Percentiles rank a stretch among this genome's conserved stretches.
Conservation (phyloP, 2,329 filamentous ascomycete genomes). For the Aspergillus pseudotamarii region DNA sequence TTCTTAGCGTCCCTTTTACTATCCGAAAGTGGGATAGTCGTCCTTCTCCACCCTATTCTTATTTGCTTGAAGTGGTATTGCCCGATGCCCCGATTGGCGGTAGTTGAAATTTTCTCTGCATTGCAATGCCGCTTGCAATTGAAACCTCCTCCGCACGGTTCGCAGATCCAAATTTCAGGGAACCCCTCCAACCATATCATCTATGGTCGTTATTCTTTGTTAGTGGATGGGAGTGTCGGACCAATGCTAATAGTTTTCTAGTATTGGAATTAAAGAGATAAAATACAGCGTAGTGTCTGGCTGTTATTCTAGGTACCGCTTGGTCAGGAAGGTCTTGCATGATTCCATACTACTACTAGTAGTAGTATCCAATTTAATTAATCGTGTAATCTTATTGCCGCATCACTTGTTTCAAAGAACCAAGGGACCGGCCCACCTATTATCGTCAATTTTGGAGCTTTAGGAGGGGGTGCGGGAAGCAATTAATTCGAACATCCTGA, state of each 20-base stretch:
- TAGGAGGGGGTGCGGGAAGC: not conserved
- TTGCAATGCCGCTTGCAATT: conserved; percentile 15
- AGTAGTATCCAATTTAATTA: not conserved
- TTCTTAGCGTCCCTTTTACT: not conserved
- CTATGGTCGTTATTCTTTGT: not conserved
- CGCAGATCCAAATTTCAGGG: conserved; percentile 32
- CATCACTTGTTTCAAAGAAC: not conserved
- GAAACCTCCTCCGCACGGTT: conserved; percentile 24
- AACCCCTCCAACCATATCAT: not conserved
- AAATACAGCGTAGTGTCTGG: not conserved
- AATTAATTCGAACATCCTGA: not conserved
- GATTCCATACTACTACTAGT: not conserved
- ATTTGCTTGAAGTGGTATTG: conserved; percentile 9
- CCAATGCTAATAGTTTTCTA: not conserved
- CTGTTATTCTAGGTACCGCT: not conserved
- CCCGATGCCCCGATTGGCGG: conserved; percentile 6
- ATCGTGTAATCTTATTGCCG: not conserved
- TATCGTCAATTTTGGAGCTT: not conserved
- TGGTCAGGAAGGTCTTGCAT: not conserved
- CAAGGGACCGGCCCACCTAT: not conserved
- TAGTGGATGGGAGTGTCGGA: not conserved
- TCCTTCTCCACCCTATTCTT: conserved; percentile 1
- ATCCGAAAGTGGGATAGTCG: not conserved
- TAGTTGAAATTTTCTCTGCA: not conserved
- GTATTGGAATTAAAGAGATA: not conserved